Evolutionary conservation across 805 yeast genomes (phyloP).

Genomic region (Wickerhamomyces tratensis): DNA sequence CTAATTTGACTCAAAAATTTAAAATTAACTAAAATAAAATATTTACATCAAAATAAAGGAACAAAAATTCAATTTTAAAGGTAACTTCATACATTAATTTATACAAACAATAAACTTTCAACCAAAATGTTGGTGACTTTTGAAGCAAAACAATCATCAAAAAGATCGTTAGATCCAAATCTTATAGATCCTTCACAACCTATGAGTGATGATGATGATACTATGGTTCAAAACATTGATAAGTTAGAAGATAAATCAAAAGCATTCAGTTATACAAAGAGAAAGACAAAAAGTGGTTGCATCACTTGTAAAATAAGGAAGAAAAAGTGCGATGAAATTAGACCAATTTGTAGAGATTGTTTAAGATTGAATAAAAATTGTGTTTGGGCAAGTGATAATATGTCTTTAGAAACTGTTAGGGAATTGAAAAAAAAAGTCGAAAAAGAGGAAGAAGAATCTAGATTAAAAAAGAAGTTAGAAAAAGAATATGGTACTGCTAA

Average conservation of each 20-base stretch:
- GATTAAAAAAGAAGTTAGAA: conserved; percentile 2
- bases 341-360: conserved; percentile 66
- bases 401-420: conserved; percentile 20
- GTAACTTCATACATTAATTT: no score
- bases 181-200: no score
- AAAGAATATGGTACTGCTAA: neutral
- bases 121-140: no score
- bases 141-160: no score
- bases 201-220: neutral
- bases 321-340: conserved; percentile 67
- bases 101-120: no score
- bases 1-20: no score
- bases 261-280: conserved; percentile 18
- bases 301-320: conserved; percentile 59
- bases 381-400: conserved; percentile 51
- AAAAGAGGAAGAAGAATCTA: conserved; percentile 10
- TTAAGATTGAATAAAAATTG: conserved; percentile 52
- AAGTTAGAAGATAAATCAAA: conserved; percentile 3
- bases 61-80: no score
- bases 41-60: no score
- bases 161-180: no score
- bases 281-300: conserved; percentile 51
- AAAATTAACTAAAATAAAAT: no score
- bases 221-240: conserved; percentile 12
- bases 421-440: conserved; percentile 19